Base-by-base conservation (phyloP, 1,284 basidiomycete species). In the Prillingera fragicola region DNA sequence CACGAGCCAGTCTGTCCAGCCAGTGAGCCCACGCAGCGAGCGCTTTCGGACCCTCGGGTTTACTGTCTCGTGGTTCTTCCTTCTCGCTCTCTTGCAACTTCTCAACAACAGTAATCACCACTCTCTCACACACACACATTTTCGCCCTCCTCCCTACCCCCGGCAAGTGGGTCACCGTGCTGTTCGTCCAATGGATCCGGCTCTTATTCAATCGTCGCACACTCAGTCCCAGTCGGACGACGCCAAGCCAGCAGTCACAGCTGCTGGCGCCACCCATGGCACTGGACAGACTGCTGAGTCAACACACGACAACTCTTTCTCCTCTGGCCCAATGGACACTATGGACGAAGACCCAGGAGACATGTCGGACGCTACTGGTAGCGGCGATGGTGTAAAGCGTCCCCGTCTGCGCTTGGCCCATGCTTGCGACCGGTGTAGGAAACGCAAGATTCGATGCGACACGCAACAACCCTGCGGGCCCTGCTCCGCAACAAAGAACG, bases 391-490 rank as follows among this genome's bases (percentile, higher is more conserved):
- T 26, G 55, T 52, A n/a, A 71, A 71, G 50, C 57, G 69, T 18
- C 69, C 69, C 6, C 50, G 69, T n/a, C 49, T 71, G 17, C 54
- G 69, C n/a, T 42, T 71, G 3, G 69, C 68, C 15, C 62, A 67
- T 39, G 64, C 66, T 14, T 68, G 63, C 42, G 65, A 68, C 48
- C 48, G 67, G 38, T 69, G 67, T 49, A 46, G 67, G 32, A 61
- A 66, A 38, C 52, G 67, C 21, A 69, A 69, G 50, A 69, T 69
- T 43, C 56, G 63, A 33, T 73, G 71, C 41, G 70, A 72, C 49
- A 72, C 70, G 0, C 63, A 72, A 45, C 69, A 71, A 38, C 71
- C 71, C 1, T 73, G 71, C 42, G 68, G 63, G 23, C 71, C 71
- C 13, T 73, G 71, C 50, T 64, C 65, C 35, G 64, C 64, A 21